Conservation (phyloP, 2,329 filamentous ascomycete species). For the Colletotrichum camelliae region DNA sequence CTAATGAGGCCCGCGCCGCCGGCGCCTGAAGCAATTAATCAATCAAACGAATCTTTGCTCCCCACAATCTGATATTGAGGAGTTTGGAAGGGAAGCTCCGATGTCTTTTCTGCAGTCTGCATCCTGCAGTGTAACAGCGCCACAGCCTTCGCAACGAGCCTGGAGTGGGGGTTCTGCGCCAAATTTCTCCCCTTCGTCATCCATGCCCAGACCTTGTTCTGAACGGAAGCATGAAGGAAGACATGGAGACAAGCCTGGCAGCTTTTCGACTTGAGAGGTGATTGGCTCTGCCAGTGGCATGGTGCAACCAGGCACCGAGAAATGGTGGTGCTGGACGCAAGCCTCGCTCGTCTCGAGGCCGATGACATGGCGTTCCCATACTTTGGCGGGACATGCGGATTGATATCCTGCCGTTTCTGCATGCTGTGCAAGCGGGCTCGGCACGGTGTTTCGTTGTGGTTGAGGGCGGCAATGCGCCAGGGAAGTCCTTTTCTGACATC, state of each 20-base stretch:
- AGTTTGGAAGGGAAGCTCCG: background rate
- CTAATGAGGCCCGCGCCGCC: slow-evolving; percentile 15
- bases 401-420: background rate
- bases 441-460: slow-evolving; percentile 1
- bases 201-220: background rate
- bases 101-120: slow-evolving; percentile 8
- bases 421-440: background rate
- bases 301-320: background rate
- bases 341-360: slow-evolving; percentile 8
- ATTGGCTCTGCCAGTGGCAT: slow-evolving; percentile 7
- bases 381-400: slow-evolving; percentile 1
- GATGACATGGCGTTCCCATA: background rate
- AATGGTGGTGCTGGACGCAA: background rate
- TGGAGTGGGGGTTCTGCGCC: slow-evolving; percentile 6
- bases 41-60: background rate
- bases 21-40: slow-evolving; percentile 5
- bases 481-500: slow-evolving; percentile 3
- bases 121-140: slow-evolving; percentile 12
- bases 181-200: slow-evolving; percentile 10
- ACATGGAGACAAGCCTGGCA: background rate
- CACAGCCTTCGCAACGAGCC: background rate
- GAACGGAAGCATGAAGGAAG: background rate
- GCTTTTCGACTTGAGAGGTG: background rate
- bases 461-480: background rate
- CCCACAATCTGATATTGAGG: background rate